Base-by-base conservation (phyloP, 2,329 filamentous ascomycete genomes). In the Scytalidium sp. region DNA sequence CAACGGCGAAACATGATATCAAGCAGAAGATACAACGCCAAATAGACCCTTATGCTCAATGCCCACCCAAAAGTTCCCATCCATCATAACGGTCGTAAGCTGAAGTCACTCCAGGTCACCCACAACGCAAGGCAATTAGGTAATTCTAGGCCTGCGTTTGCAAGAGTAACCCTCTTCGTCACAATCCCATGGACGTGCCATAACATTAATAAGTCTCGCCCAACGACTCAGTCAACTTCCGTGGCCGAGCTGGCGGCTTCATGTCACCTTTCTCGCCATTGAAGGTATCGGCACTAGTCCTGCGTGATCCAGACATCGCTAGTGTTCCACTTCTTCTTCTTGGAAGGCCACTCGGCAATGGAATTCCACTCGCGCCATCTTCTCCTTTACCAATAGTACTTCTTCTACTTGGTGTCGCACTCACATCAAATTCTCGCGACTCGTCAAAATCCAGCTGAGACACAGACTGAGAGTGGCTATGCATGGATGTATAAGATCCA, bases 171-270 rank as follows among this genome's bases (percentile, higher is more conserved):
- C 13, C 17, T 36, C 47, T 43, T 10, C n/a, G n/a, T n/a, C 8
- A 43, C 8, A 23, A 20, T 10, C 43, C 29, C 43, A 19, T 20
- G 21, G 27, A 41, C 13, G 15, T 22, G 19, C 20, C 20, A 29
- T 29, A 22, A 47, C n/a, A 45, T 67, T 68, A 82, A 64, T 76
- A 82, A n/a, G 76, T 80, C 66, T 83, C 79, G 40, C 79, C 79
- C 42, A 80, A 67, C n/a, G n/a, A n/a, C 50, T 78, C 76, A 64
- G 70, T 77, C 60, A 77, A 67, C 58, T 75, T 76, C 55, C 76
- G 68, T 47, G 74, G 58, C 44, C 61, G 49, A 39, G 51, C 56
- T 7, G 59, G 56, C 29, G 61, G 58, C 42, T 60, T 61, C 56
- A 60, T 61, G 6, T 41, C 51, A n/a, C 54, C 50, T 6, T 61